Base-by-base conservation (phyloP, 495 filamentous ascomycete genomes). In the Astrothelium macrocarpum region DNA sequence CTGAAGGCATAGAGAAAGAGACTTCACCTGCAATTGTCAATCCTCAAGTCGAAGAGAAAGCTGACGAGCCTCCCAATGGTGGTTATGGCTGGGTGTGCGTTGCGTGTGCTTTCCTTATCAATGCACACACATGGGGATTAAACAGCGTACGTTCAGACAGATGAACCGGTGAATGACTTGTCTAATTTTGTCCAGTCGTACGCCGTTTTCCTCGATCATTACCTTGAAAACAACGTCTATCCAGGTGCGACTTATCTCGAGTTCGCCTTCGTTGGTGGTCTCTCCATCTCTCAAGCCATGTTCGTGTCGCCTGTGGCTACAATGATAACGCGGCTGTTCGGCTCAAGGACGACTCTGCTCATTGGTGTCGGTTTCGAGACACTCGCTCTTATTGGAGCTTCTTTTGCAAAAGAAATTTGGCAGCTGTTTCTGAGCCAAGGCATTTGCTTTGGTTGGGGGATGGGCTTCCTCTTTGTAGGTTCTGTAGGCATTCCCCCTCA, bases 391-490 rank as follows among this genome's bases (percentile, higher is more conserved):
- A 73, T 84, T 32, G 74, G 72, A 3, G 80, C 82, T 0, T 78
- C 78, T 29, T 83, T 81, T 68, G 72, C 78, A 2, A 62, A 34
- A 3, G 32, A 70, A 12, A 77, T 79, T 1, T 84, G 79, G 79
- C 80, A 83, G 12, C 74, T 84, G 0, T 84, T 90, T 62, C 81
- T 95, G 2, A 84, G 81, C 60, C 90, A 94, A 71, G 90, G 90
- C 9, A 73, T 93, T 11, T 84, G 85, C 63, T 90, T 94, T 65
- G 90, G 87, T 0, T 34, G 60, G 10, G 68, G 68, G 2, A 82
- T 91, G 75, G 89, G 90, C 7, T 87, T 94, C 62, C 79, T 85
- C 23, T 95, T 90, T 73, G 87, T 87, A 9, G 80, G 84, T 25
- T 86, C 82, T 29, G 84, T 88, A 1, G 83, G 84, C 18, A 82